Base-by-base conservation (phyloP, 73 alveolate species). In the Symbiodinium pilosum region DNA sequence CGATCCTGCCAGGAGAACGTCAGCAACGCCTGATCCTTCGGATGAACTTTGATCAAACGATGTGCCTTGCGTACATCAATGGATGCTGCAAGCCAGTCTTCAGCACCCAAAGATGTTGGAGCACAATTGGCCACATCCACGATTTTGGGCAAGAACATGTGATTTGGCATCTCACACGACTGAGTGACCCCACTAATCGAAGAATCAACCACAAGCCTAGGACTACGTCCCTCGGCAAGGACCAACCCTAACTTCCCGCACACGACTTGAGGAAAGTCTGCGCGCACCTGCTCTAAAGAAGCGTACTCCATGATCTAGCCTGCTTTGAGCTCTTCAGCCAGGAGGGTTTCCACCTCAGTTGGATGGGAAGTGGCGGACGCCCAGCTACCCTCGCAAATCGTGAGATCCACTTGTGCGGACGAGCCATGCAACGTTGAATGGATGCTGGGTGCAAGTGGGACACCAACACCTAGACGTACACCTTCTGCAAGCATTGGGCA, bases 181-280 rank as follows among this genome's bases (percentile, higher is more conserved):
- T 30, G 7, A 5, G 93, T 85, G 14, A 85, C 93, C 38, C 77
- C 77, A 28, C 77, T 43, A 24, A 85, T 40, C 28, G 52, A 28
- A 5, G 36, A 3, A 38, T 85, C 93, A 4, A 85, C 77, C 75
- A 85, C 93, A 0, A 85, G 51, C 34, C 93, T 32, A 30, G 93
- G 52, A 6, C 51, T 44, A 2, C 93, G 93, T 30, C 93, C 93
- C 39, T 21, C 51, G 43, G 93, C 93, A 30, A 44, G 73, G 34
- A 56, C 73, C 9, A 56, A 20, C 34, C 73, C 73, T 20, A 85
- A 51, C 47, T 47, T 43, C 16, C 93, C 93, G 5, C 34, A 38
- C 2, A 81, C 93, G 24, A 85, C 77, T 28, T 43, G 75, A 1
- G 75, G 51, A n/a, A 44, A 85, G 5, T 5, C 30, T 5, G 42